These are phyloP conservation scores for Cunninghamia lanceolata DNA, from an alignment of 75 land plant genomes.

Conservation along the genomic window DNA sequence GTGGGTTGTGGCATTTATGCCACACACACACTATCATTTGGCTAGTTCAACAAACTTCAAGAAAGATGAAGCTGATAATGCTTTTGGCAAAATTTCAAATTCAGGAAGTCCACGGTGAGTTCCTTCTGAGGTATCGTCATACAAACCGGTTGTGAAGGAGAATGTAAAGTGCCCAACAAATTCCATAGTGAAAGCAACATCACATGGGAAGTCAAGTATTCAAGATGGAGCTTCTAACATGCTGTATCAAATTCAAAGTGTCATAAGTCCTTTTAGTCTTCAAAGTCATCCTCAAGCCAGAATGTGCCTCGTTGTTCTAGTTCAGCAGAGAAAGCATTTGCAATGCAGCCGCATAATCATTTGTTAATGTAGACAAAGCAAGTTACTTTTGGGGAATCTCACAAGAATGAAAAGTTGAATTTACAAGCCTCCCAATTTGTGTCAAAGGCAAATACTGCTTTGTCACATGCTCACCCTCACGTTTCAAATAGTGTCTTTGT, in stretches of 20 bases:
- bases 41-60: background rate
- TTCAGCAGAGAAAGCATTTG: slow-evolving; percentile 22
- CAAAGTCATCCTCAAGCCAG: no score
- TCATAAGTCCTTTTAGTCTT: slow-evolving; percentile 16
- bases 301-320: slow-evolving; percentile 11
- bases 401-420: slow-evolving; percentile 40
- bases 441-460: slow-evolving; percentile 19
- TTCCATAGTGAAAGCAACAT: no score
- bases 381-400: slow-evolving; percentile 11
- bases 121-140: slow-evolving; percentile 1
- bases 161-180: slow-evolving; percentile 17
- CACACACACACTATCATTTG: no score
- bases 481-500: slow-evolving; percentile 28
- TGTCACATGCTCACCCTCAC: slow-evolving; percentile 20
- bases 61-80: slow-evolving; percentile 18
- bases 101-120: background rate
- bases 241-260: slow-evolving; percentile 28
- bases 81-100: slow-evolving; percentile 19
- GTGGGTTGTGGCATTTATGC: no score
- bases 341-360: slow-evolving; percentile 22
- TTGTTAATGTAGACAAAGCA: slow-evolving; percentile 24
- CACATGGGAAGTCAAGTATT: slow-evolving; percentile 12
- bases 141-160: slow-evolving; percentile 16
- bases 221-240: slow-evolving; percentile 18
- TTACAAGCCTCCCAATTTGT: slow-evolving; percentile 14